These are phyloP conservation scores for Wallemia ichthyophaga DNA, from an alignment of 1,284 basidiomycete genomes.

Conservation along the genomic window DNA sequence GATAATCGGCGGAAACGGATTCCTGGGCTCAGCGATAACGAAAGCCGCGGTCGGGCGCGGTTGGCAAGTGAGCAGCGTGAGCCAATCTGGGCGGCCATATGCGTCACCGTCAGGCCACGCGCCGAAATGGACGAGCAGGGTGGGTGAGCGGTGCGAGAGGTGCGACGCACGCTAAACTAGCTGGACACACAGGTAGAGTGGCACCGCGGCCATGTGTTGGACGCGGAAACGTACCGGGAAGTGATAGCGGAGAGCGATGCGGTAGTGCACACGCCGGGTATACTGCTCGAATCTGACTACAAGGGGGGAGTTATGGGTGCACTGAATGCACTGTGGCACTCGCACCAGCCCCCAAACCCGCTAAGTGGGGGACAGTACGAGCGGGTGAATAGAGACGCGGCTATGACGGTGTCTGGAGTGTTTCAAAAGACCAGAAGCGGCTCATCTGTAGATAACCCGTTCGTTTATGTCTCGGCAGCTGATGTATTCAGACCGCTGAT, in stretches of 20 bases:
- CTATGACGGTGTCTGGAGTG: conserved; percentile 20
- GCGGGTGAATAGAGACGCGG: conserved; percentile 59
- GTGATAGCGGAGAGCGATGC: conserved; percentile 17
- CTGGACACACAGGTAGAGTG: not conserved
- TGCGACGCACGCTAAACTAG: not conserved
- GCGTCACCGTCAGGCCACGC: not conserved
- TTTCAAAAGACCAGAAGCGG: conserved; percentile 10
- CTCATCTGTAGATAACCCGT: conserved; percentile 27
- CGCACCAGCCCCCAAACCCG: not conserved
- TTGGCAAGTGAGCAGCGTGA: not conserved
- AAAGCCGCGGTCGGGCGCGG: not conserved
- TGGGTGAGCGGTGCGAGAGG: not conserved
- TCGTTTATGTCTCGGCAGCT: conserved; percentile 81
- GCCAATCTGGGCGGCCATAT: not conserved
- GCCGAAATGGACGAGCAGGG: not conserved
- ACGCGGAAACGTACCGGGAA: not conserved
- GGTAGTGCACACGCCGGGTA: conserved; percentile 84
- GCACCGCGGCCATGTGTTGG: not conserved
- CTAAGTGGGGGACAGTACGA: conserved; percentile 29
- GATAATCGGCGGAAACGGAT: not conserved
- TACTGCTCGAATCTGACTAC: conserved; percentile 57
- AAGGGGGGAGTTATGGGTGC: conserved; percentile 33
- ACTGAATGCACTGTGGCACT: not conserved
- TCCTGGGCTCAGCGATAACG: not conserved
- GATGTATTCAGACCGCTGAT: conserved; percentile 69